Evolutionary conservation across 2,329 filamentous ascomycete genomes (phyloP), one percentile per base, ranked within the genome.

Genomic region (Dothistroma pini): DNA sequence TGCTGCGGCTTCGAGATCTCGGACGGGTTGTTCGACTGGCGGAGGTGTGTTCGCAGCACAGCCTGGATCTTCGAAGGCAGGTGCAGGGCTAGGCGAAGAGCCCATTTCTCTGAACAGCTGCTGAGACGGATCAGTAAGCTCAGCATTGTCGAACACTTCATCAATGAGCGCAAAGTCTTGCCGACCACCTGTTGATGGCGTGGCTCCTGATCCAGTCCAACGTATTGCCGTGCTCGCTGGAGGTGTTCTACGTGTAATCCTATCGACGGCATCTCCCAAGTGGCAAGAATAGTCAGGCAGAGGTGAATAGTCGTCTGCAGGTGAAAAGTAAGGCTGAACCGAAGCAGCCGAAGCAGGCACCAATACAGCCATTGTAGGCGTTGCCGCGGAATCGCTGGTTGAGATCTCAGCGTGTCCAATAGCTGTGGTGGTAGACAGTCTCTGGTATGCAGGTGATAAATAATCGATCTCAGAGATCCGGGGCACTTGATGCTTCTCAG

Each of bases 341-440:
- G 35, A 44, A 29, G 25, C 25, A 29, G 25, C 25, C 25, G 25
- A 6, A 29, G 25, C 25, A 29, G 3, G 6, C 25, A 29, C 6
- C 25, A 6, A 29, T 22, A n/a, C 19, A 53, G 25, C 29, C 16
- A 21, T 22, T n/a, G n/a, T 35, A 16, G 34, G 8, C 29, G 14
- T 54, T 51, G 22, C 58, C 63, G 6, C 58, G 57, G 12, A 38
- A 50, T 38, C 64, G 56, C 14, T 38, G 34, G 34, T 11, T 38
- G 35, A 38, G 35, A 11, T 14, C 11, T 16, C 35, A 38, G 4
- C 11, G 11, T 38, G 4, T n/a, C 16, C n/a, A 8, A 9, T 1
- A 6, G 41, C n/a, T 44, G 41, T 9, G n/a, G 5, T n/a, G 16
- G 14, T 14, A 19, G 10, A 8, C 16, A 19, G 41, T n/a, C n/a